Evolutionary conservation across 495 filamentous ascomycete species (phyloP).

Genomic region (Hypoxylon rickii): DNA sequence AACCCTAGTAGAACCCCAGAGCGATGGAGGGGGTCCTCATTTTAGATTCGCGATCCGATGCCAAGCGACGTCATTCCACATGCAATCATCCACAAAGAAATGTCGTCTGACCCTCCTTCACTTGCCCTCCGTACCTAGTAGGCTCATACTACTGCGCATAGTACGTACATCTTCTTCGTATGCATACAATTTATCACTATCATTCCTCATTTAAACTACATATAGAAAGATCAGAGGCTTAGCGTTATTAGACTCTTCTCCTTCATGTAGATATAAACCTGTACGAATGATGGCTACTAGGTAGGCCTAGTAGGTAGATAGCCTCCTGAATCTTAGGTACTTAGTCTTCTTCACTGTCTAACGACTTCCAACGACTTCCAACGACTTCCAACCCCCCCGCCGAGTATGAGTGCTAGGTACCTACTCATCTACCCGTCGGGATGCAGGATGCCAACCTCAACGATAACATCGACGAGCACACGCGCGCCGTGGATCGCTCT

Average conservation of each 20-base stretch:
- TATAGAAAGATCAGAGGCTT: neutral
- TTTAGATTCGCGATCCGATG: slow-evolving; percentile 22
- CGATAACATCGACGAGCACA: slow-evolving; percentile 55
- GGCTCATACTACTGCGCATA: too few relatives aligned
- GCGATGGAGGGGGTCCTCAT: too few relatives aligned
- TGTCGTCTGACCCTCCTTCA: slow-evolving; percentile 26
- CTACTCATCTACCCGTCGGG: neutral
- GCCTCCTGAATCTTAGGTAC: neutral
- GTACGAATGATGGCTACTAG: neutral
- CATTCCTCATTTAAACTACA: neutral
- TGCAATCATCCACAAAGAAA: neutral
- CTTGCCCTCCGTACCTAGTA: neutral
- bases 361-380: neutral
- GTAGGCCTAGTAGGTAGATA: neutral
- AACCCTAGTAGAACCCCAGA: too few relatives aligned
- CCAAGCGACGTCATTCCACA: slow-evolving; percentile 41
- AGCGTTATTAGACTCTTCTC: neutral
- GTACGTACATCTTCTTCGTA: too few relatives aligned
- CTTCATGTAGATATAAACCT: neutral
- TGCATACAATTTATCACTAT: neutral
- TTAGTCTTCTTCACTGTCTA: neutral
- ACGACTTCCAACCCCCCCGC: neutral
- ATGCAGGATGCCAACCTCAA: slow-evolving; percentile 69
- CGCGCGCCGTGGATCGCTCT: slow-evolving; percentile 49
- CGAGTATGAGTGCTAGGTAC: neutral